Evolutionary conservation across 306 rosid species (phyloP).

Genomic region (Oemleria cerasiformis): DNA sequence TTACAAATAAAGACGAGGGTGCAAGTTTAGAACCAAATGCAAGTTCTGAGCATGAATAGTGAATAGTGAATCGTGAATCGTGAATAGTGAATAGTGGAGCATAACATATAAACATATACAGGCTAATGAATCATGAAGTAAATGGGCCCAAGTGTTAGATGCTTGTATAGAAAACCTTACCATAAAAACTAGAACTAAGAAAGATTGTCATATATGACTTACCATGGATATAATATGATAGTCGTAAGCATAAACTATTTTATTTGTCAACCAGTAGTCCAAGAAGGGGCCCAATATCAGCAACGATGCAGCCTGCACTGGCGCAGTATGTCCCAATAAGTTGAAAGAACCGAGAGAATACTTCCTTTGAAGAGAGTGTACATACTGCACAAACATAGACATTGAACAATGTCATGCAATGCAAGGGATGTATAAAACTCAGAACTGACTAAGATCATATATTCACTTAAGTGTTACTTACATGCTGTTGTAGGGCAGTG

Average conservation of each 20-base stretch:
- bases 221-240: conserved; percentile 46
- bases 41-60: neutral
- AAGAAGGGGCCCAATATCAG: conserved; percentile 61
- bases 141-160: neutral
- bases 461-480: conserved; percentile 35
- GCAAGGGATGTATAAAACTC: conserved; percentile 5
- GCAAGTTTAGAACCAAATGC: neutral
- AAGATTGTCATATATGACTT: conserved; percentile 23
- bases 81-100: neutral
- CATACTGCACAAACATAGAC: conserved; percentile 50
- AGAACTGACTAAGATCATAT: neutral
- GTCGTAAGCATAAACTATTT: conserved; percentile 51
- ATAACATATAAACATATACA: neutral
- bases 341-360: conserved; percentile 78
- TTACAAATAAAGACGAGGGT: neutral
- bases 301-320: conserved; percentile 66
- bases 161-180: conserved; percentile 7
- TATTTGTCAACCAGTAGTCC: conserved; percentile 66
- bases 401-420: conserved; percentile 15
- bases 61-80: too few relatives aligned
- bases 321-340: conserved; percentile 74
- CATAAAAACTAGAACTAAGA: conserved; percentile 11
- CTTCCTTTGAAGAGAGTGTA: conserved; percentile 70
- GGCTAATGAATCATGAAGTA: conserved; percentile 4
- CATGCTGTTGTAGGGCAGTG: conserved; percentile 76